Evolutionary conservation across 768 basidiomycete species (phyloP).

Genomic region (Termitomyces sp.): DNA sequence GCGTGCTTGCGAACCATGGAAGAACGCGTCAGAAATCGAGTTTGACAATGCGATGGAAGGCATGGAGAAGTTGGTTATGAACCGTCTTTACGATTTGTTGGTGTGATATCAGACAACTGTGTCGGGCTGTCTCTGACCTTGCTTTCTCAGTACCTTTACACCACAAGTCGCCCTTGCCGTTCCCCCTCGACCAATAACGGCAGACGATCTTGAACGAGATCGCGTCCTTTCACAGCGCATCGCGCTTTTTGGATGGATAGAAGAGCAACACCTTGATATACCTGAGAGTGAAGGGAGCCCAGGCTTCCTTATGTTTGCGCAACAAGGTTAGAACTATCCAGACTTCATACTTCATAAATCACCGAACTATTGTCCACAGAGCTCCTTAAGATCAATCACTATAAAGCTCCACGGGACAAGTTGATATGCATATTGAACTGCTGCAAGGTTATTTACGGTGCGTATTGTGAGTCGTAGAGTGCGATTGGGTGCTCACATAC

Average conservation of each 20-base stretch:
- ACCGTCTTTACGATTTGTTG: conserved; percentile 91
- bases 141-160: conserved; percentile 74
- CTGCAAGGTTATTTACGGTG: conserved; percentile 99
- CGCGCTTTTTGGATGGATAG: conserved; percentile 86
- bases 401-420: conserved; percentile 98
- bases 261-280: conserved; percentile 86
- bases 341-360: background rate
- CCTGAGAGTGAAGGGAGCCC: conserved; percentile 69
- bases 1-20: conserved; percentile 83
- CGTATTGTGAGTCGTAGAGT: conserved; percentile 22
- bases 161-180: conserved; percentile 68
- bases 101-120: conserved; percentile 23
- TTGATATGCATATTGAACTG: conserved; percentile 95
- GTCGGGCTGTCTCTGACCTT: background rate
- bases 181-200: conserved; percentile 76
- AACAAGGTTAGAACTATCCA: conserved; percentile 59
- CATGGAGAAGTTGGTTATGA: conserved; percentile 99
- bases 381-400: conserved; percentile 94
- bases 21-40: conserved; percentile 69
- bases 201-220: conserved; percentile 97
- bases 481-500: conserved; percentile 4
- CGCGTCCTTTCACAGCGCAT: conserved; percentile 88
- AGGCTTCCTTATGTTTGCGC: conserved; percentile 86
- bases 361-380: conserved; percentile 42
- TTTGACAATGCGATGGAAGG: conserved; percentile 98